Percentiles rank a stretch among this genome's conserved stretches.
These are phyloP conservation scores for Penicillium manginii DNA, from an alignment of 495 filamentous ascomycete genomes.

Conservation along the genomic window DNA sequence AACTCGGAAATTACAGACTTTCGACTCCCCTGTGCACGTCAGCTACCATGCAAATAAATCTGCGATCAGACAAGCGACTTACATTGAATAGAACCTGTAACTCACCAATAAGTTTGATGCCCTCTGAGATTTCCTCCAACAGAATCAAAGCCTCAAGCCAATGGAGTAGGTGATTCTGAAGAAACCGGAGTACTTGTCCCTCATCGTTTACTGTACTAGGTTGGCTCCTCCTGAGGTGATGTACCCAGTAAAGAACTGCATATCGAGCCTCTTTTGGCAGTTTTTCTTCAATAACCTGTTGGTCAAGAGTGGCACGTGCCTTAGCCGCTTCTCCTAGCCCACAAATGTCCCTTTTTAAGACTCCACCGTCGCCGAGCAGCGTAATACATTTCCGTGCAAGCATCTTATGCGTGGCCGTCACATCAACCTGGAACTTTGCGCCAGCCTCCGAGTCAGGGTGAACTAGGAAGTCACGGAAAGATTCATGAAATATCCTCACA, in stretches of 20 bases:
- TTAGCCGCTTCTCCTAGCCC: slow-evolving; percentile 26
- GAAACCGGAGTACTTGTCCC: not conserved
- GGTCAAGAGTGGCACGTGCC: slow-evolving; percentile 28
- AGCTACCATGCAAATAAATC: not conserved
- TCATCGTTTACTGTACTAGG: not conserved
- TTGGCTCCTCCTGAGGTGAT: slow-evolving; percentile 37
- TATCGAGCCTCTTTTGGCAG: slow-evolving; percentile 41
- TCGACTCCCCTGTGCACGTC: slow-evolving; percentile 4
- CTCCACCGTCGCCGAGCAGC: slow-evolving; percentile 22
- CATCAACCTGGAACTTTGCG: not conserved
- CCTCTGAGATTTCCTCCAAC: slow-evolving; percentile 8
- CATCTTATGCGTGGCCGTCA: not conserved
- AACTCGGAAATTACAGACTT: slow-evolving; percentile 21
- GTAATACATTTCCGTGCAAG: not conserved
- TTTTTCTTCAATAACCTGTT: slow-evolving; percentile 18
- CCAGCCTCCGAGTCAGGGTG: not conserved
- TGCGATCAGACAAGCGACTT: not conserved
- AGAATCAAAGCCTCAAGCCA: slow-evolving; percentile 21
- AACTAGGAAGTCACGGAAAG: slow-evolving; percentile 31
- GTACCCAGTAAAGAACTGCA: slow-evolving; percentile 51
- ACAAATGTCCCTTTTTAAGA: slow-evolving; percentile 43
- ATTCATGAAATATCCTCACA: slow-evolving; percentile 27
- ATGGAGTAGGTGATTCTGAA: slow-evolving; percentile 17
- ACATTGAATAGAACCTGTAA: slow-evolving; percentile 2
- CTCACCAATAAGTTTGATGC: not conserved